Base-by-base conservation (phyloP, 805 yeast genomes). In the Henningerozyma blattae region DNA sequence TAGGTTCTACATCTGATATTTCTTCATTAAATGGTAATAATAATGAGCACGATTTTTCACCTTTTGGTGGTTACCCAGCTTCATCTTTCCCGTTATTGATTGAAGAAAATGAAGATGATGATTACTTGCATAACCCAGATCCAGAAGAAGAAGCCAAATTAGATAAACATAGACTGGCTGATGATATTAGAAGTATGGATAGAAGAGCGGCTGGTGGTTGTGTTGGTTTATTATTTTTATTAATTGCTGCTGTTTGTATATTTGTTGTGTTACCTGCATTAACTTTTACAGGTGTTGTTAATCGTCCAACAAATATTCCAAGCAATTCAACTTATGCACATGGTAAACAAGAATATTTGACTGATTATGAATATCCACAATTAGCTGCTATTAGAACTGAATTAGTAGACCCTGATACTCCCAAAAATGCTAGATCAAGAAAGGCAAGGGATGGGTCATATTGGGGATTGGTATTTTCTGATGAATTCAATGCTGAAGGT, bases 31-130 rank as follows among this genome's bases (percentile, higher is more conserved):
- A 52, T 8, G 55, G 61, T 36, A 72, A 39, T 67, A 24, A 9
- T n/a, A 65, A 64, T 28, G 75, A 68, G 47, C 70, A 75, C 14
- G 87, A 79, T 47, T 76, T 75, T 43, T 73, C 80, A 33, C 96
- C 96, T 3, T 87, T 87, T 61, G 96, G 96, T 31, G 96, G 96
- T 8, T 86, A 83, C 56, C 96, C 96, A 0, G 94, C 94, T 5
- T 68, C 85, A 13, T 75, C 86, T 4, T 87, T 87, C 62, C 96
- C 96, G 1, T 62, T 87, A 38, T 79, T 75, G 48, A 76, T 87
- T 41, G 95, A 87, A 40, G 96, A 87, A 47, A 83, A 84, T 58
- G 97, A 87, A 56, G 78, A 81, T 10, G 97, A 87, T 60, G 97
- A 87, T 57, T 85, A 85, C 50, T 54, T 87, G 43, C 96, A 87